Conservation (phyloP, 331 rosid species). For the Prunus yedoensis region DNA sequence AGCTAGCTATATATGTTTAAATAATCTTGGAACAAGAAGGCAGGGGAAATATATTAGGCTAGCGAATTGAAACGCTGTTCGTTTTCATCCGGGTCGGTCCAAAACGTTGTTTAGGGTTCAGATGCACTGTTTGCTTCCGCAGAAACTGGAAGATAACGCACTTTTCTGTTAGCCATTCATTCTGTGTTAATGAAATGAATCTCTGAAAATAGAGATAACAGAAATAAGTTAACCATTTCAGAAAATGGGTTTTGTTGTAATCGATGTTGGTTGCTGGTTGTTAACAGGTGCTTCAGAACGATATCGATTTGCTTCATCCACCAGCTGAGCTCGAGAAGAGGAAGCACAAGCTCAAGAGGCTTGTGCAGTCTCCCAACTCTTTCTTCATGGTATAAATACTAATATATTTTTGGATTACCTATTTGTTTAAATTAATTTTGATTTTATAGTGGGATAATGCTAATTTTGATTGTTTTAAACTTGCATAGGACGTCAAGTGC, state of each 20-base stretch:
- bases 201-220: neutral
- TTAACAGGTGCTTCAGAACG: conserved; percentile 82
- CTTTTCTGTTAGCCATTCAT: neutral
- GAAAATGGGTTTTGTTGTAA: neutral
- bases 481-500: conserved; percentile 76
- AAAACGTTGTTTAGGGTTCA: neutral
- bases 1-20: neutral
- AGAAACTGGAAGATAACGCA: too few species aligned
- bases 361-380: conserved; percentile 83
- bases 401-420: neutral
- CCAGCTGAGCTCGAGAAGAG: conserved; percentile 85
- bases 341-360: conserved; percentile 94
- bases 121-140: neutral
- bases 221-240: neutral
- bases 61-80: neutral
- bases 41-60: neutral
- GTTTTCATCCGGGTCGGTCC: neutral
- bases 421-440: neutral
- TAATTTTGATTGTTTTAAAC: neutral
- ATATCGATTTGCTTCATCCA: conserved; percentile 83
- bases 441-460: neutral
- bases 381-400: conserved; percentile 70
- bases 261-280: neutral
- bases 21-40: neutral
- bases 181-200: neutral